Base-by-base conservation (phyloP, 2,329 filamentous ascomycete species). In the Neofusicoccum laricinum region DNA sequence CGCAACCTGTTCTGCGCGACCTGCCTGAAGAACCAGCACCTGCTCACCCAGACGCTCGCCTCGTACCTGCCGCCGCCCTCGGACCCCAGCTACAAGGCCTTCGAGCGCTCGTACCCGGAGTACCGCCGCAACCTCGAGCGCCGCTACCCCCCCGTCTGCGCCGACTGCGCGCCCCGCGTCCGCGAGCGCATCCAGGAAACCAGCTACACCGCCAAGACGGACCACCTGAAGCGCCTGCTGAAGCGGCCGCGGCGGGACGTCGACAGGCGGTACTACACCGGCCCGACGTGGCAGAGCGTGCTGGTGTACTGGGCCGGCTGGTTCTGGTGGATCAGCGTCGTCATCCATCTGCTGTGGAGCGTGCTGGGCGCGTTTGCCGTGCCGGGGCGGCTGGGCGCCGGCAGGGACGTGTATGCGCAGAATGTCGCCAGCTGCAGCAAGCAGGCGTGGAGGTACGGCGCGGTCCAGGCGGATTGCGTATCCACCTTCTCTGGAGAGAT, bases 61-160 rank as follows among this genome's bases (percentile, higher is more conserved):
- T 88, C 94, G 65, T 98, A 96, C 76, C 84, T 96, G 1, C 88
- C 90, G 0, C 79, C 85, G 21, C 78, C 83, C 48, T 79, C 82
- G 25, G 86, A 94, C 68, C 88, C 90, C 0, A 83, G 90, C 61
- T 92, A 93, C 74, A 80, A 79, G 3, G 82, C 86, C 66, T 88
- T 89, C 67, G 89, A 93, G 74, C 84, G 83, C 63, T 84, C 85
- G 55, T 90, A 91, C 70, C 89, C 88, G 68, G 82, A 83, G 40
- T 96, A 90, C 75, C 88, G 89, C 66, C 84, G 82, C 66, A 84
- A 88, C 59, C 82, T 97, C 17, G 93, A 97, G 78, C 82, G 87
- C 70, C 86, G 90, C 57, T 98, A 97, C 73, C 95, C 95, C 0
- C 92, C 95, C 72, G 89, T 97, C 65, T 99, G 95, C 79, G 85